These are phyloP conservation scores for Aspergillus sclerotiicarbonarius DNA, from an alignment of 495 filamentous ascomycete genomes.

Conservation along the genomic window DNA sequence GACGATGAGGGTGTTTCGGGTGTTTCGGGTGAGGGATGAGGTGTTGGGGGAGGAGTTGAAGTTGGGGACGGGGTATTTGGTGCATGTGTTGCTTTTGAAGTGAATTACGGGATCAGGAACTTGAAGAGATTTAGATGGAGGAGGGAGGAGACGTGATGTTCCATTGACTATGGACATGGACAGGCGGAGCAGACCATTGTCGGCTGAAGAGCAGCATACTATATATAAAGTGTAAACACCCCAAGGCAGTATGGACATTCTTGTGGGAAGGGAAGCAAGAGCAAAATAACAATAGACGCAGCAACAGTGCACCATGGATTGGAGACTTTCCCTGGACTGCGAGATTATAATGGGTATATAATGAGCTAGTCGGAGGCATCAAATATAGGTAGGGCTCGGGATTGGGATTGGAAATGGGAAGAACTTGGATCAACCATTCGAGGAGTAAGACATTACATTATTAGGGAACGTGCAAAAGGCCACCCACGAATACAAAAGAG, in stretches of 20 bases:
- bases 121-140: not conserved
- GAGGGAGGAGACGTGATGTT: not conserved
- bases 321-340: not conserved
- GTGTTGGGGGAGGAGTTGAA: conserved; percentile 54
- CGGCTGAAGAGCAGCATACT: not conserved
- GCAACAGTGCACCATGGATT: not conserved
- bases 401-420: not conserved
- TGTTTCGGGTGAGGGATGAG: conserved; percentile 74
- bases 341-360: not conserved
- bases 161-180: not conserved
- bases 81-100: conserved; percentile 39
- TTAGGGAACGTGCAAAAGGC: conserved; percentile 17
- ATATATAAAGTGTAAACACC: too few species aligned
- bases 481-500: conserved; percentile 25
- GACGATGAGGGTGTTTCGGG: conserved; percentile 63
- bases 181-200: not conserved
- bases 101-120: not conserved
- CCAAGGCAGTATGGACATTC: not conserved
- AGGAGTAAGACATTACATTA: conserved; percentile 26
- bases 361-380: not conserved
- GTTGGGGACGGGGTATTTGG: conserved; percentile 47
- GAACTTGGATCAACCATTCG: conserved; percentile 9
- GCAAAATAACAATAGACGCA: not conserved
- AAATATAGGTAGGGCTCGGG: not conserved
- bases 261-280: not conserved